Percentiles rank a stretch among this genome's conserved stretches.
Evolutionary conservation across 106 monocot genomes (phyloP).

Genomic region (Amphibolis antarctica): DNA sequence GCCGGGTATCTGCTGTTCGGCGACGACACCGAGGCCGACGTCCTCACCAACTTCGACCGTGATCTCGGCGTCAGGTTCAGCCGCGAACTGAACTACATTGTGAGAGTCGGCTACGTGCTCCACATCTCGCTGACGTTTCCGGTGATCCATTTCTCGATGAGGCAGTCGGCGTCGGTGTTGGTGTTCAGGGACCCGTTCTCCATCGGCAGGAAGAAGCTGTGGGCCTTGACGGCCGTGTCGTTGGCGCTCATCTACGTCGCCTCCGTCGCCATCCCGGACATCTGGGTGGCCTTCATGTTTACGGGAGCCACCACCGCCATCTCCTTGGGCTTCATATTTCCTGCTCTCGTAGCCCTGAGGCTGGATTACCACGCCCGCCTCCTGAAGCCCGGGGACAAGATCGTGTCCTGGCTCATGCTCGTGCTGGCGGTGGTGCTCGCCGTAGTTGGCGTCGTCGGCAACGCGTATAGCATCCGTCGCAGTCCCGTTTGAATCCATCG

Average conservation of each 20-base stretch:
- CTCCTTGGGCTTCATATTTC: constrained; percentile 76
- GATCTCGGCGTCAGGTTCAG: constrained; percentile 8
- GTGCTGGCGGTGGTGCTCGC: constrained; percentile 45
- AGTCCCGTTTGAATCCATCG: background rate
- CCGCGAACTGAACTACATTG: constrained; percentile 8
- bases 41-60: constrained; percentile 11
- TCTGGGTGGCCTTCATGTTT: constrained; percentile 91
- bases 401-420: constrained; percentile 45
- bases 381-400: constrained; percentile 33
- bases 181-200: constrained; percentile 10
- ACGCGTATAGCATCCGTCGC: constrained; percentile 38
- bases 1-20: constrained; percentile 11
- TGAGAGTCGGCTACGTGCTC: constrained; percentile 8
- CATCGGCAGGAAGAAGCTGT: constrained; percentile 20
- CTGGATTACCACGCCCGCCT: constrained; percentile 27
- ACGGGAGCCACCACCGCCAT: constrained; percentile 78
- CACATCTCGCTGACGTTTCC: constrained; percentile 6
- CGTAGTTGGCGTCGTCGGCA: constrained; percentile 63
- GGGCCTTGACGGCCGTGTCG: constrained; percentile 49
- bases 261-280: constrained; percentile 68
- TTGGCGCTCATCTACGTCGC: constrained; percentile 57
- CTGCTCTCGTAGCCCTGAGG: constrained; percentile 55
- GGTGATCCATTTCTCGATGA: constrained; percentile 10
- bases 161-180: background rate
- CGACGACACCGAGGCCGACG: constrained; percentile 10